Evolutionary conservation across 768 basidiomycete genomes (phyloP), one percentile per base, ranked within the genome.

Genomic region (Macrocybe gigantea): DNA sequence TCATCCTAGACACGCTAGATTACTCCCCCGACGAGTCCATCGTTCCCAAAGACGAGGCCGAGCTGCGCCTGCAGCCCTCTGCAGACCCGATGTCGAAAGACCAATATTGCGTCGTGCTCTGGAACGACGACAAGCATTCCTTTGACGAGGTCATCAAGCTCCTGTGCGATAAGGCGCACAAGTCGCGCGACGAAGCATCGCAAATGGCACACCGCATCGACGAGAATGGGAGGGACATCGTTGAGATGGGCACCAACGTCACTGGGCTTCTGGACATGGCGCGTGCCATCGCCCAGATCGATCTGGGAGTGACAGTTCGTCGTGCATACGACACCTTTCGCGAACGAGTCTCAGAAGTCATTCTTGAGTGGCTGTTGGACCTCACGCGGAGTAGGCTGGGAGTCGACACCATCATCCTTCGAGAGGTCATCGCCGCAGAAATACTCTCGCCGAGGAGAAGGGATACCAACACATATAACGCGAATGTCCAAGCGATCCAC

Each of bases 111-210:
- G 75, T 97, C 49, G 73, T 95, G 29, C 66, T 98, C 5, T 97
- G 93, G 93, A 93, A 94, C 68, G 94, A 96, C 64, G 96, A 99
- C 64, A 95, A 94, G 56, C 96, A 97, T 64, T 93, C 91, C 0
- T 88, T 85, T 57, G 83, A 86, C 44, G 93, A 98, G 59, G 83
- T 96, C 46, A 85, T 85, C 52, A 77, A 80, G 51, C 75, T 92
- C 37, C 66, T 90, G 5, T 72, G 74, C 49, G 86, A 86, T 39
- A 64, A 75, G 57, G 73, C 75, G 0, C 67, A 67, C 47, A 74
- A 77, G 14, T 65, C 79, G 7, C 64, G 68, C 14, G 80, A 80
- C 35, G 82, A 85, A 30, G 86, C 88, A 0, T 56, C 66, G 0
- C 74, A 69, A 1, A 64, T 82, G 35, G 79, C 78, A 0, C 72